These are phyloP conservation scores for Carex myosuroides DNA, from an alignment of 176 grass and related monocot species.

Conservation along the genomic window DNA sequence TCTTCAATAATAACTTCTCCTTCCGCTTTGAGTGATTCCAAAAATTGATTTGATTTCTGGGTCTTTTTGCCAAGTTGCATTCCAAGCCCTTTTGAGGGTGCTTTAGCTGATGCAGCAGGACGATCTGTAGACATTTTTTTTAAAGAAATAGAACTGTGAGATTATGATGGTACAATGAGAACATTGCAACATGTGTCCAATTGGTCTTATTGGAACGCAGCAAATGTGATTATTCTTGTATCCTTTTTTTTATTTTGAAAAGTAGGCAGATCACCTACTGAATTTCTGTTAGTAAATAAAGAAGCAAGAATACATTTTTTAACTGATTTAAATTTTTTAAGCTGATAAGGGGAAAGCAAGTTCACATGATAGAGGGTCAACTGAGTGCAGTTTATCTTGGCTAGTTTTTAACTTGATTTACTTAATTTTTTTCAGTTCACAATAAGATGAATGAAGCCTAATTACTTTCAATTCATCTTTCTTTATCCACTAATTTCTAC, in stretches of 20 bases:
- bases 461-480: background rate
- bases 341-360: background rate
- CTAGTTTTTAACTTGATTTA: background rate
- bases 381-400: background rate
- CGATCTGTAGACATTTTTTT: slow-evolving; percentile 31
- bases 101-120: slow-evolving; percentile 43
- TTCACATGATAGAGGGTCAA: too few relatives aligned
- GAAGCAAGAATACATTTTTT: too few relatives aligned
- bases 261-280: too few relatives aligned
- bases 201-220: background rate
- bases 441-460: background rate
- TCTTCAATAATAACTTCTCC: slow-evolving; percentile 84
- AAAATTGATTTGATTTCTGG: slow-evolving; percentile 58
- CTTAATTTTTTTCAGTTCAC: background rate
- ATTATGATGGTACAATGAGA: background rate
- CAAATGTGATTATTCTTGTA: background rate
- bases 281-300: too few relatives aligned
- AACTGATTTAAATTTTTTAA: background rate
- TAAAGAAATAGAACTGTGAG: slow-evolving; percentile 1
- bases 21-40: slow-evolving; percentile 79
- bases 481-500: background rate
- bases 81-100: slow-evolving; percentile 44
- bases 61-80: slow-evolving; percentile 63
- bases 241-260: background rate
- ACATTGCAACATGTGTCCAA: background rate